A percentile compares a stretch with the other conserved stretches of the same genome.
Evolutionary conservation across 768 basidiomycete species (phyloP).

Genomic region (Collybia sordida): DNA sequence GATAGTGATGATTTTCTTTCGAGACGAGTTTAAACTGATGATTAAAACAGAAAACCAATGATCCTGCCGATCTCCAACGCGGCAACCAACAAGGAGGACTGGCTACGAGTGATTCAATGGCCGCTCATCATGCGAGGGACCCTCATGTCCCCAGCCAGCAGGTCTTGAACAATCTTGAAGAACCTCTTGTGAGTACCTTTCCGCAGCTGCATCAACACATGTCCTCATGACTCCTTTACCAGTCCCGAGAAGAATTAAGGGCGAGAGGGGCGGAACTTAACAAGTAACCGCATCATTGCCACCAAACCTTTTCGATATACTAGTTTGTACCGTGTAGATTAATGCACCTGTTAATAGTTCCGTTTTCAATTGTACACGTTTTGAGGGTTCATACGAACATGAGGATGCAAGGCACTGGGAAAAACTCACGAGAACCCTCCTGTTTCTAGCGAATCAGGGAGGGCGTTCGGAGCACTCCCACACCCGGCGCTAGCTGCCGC

Average conservation of each 20-base stretch:
- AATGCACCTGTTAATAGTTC: too few relatives aligned
- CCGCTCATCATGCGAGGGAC: constrained; percentile 49
- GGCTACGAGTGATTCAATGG: constrained; percentile 34
- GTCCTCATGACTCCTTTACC: neutral
- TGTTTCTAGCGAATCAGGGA: constrained; percentile 39
- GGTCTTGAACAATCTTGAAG: constrained; percentile 41
- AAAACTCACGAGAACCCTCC: constrained; percentile 30
- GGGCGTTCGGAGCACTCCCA: constrained; percentile 25
- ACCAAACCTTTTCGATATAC: too few relatives aligned
- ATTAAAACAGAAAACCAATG: constrained; percentile 50
- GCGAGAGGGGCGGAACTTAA: constrained; percentile 49
- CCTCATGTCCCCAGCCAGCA: constrained; percentile 50
- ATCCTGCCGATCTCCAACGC: constrained; percentile 52
- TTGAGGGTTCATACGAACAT: neutral
- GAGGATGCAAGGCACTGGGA: neutral
- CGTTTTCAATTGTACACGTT: too few relatives aligned
- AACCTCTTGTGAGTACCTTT: constrained; percentile 41
- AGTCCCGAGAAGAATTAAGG: constrained; percentile 54
- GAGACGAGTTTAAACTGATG: neutral
- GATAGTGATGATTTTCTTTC: neutral
- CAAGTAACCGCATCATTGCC: neutral
- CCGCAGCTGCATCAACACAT: neutral
- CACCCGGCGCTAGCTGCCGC: constrained; percentile 37
- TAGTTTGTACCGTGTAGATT: too few relatives aligned
- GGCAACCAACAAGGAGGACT: constrained; percentile 33